phyloP scores from a whole-genome alignment of 805 yeast species.

The Yarrowia sp. region DNA sequence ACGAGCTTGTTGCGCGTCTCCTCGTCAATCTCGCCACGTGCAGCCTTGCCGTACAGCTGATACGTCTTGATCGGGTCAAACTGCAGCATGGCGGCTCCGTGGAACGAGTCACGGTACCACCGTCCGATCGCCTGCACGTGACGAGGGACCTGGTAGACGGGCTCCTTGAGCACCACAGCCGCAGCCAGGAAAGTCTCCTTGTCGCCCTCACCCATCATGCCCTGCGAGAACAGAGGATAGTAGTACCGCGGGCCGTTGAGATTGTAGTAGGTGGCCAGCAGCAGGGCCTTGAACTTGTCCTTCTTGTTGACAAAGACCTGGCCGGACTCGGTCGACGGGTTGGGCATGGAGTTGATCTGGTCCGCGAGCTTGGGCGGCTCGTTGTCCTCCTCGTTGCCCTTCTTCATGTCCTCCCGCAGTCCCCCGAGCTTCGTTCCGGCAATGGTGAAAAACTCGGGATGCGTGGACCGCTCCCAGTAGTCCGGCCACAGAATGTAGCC shows the following conservation, averaged over 20 bases:
- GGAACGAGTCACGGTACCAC: slow-evolving; percentile 53
- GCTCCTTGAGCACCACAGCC: slow-evolving; percentile 64
- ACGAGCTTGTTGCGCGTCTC: slow-evolving; percentile 23
- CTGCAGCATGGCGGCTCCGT: slow-evolving; percentile 80
- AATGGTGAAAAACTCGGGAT: slow-evolving; percentile 73
- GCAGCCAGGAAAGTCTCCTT: slow-evolving; percentile 80
- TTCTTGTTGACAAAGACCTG: slow-evolving; percentile 66
- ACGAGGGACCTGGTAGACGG: slow-evolving; percentile 60
- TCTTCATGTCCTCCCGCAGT: slow-evolving; percentile 51
- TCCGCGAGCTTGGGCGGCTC: slow-evolving; percentile 57
- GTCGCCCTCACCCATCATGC: slow-evolving; percentile 80
- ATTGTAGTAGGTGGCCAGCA: slow-evolving; percentile 70
- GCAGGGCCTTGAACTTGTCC: slow-evolving; percentile 62
- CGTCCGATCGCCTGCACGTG: slow-evolving; percentile 53
- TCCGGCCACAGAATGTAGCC: slow-evolving; percentile 81
- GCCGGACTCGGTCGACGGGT: slow-evolving; percentile 73
- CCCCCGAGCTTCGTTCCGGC: slow-evolving; percentile 62
- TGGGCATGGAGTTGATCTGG: slow-evolving; percentile 71
- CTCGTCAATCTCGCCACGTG: slow-evolving; percentile 13
- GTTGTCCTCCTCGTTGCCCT: slow-evolving; percentile 22
- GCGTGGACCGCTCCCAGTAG: slow-evolving; percentile 84
- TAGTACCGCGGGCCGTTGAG: slow-evolving; percentile 66
- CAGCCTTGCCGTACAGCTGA: slow-evolving; percentile 35
- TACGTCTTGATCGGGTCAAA: slow-evolving; percentile 71
- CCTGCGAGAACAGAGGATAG: slow-evolving; percentile 66